Evolutionary conservation across 148 eudicot genomes (phyloP), one percentile per base, ranked within the genome.

Genomic region (Rhododendron henanense): DNA sequence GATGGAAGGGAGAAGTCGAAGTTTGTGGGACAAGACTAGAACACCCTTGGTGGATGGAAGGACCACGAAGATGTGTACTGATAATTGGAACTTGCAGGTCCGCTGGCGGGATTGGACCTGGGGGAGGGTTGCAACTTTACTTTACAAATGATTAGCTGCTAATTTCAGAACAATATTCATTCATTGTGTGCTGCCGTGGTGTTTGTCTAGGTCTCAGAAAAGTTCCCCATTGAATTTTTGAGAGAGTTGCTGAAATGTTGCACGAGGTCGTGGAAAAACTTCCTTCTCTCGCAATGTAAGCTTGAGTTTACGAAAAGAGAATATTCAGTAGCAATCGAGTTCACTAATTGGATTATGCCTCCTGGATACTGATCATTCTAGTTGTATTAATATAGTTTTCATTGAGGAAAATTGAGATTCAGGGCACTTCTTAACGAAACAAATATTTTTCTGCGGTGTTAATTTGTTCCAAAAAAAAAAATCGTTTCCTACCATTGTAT

Each of bases 1-100:
- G 78, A 83, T 25, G 35, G 53, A 28, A 44, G 39, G 28, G 21
- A 39, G 25, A 82, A 59, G n/a, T 31, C 37, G 45, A 82, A 19
- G 31, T 82, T 55, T 39, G 41, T 63, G 55, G 35, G 10, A 47
- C 9, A 9, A 9, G 50, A 31, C 57, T 67, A 16, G 77, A 45
- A 44, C 35, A 13, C 18, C 47, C 33, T 57, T 37, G 48, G 31
- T 10, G 15, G 39, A 59, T 23, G 10, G 48, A 39, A 75, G 8
- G 48, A 57, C 71, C 45, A 5, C n/a, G 37, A 45, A 47, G 41
- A 44, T 18, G 53, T 47, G 78, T 25, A 47, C 59, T 1, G 45
- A 31, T 1, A 33, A 84, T 73, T 45, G 85, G 23, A 50, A 84
- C 28, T 57, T 50, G 59, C 85, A 47, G 85, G 41, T 41, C 44